A percentile compares a stretch with the other conserved stretches of the same genome.
Evolutionary conservation across 129 eudicot species (phyloP).

Genomic region (Saussurea involucrata): DNA sequence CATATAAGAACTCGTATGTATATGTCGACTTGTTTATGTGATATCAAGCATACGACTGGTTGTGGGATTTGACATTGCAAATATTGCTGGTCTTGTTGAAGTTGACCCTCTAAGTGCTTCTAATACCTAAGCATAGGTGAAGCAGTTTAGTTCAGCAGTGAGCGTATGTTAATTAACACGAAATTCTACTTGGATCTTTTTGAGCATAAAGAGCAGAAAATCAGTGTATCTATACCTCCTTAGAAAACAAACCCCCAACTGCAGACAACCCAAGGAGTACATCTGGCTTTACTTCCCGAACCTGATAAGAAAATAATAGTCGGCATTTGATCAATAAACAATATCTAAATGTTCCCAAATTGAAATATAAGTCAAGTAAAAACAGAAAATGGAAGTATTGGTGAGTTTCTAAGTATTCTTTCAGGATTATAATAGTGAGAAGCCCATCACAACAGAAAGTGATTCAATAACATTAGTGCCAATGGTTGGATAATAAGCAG

Average conservation of each 20-base stretch:
- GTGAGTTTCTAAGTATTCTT: too few relatives aligned
- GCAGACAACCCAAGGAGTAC: constrained; percentile 97
- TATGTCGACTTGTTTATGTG: not conserved
- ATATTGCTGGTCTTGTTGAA: constrained; percentile 95
- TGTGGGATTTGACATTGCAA: constrained; percentile 98
- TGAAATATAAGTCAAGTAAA: too few relatives aligned
- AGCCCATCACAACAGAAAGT: too few relatives aligned
- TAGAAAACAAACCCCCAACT: constrained; percentile 85
- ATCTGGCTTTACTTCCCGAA: constrained; percentile 84
- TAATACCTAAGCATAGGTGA: constrained; percentile 51
- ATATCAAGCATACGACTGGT: constrained; percentile 54
- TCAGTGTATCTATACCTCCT: constrained; percentile 50
- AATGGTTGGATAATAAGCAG: not conserved
- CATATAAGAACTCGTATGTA: not conserved
- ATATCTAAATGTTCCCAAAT: not conserved
- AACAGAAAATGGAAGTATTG: too few relatives aligned
- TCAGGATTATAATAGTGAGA: too few relatives aligned
- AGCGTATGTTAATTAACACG: not conserved
- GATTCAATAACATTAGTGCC: too few relatives aligned
- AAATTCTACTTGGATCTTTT: not conserved
- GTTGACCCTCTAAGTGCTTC: constrained; percentile 93
- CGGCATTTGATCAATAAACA: constrained; percentile 1
- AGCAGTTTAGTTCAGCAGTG: not conserved
- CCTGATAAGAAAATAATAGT: constrained; percentile 45
- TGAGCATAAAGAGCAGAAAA: not conserved